Evolutionary conservation across 2,329 filamentous ascomycete genomes (phyloP).

Genomic region (Byssochlamys sp.): DNA sequence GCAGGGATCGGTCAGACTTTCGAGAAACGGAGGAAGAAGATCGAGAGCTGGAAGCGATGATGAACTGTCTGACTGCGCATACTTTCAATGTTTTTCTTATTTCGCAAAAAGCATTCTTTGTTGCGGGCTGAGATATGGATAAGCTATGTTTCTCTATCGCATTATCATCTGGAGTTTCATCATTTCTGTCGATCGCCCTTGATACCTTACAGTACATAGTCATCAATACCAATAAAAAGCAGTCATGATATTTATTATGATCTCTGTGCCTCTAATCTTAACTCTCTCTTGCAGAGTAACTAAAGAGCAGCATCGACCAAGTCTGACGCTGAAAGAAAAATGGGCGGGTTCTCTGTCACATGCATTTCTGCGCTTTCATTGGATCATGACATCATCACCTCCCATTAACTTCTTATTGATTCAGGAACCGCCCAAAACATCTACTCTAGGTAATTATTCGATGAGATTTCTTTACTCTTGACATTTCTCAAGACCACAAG

Average conservation of each 20-base stretch:
- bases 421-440: neutral
- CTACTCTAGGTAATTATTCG: neutral
- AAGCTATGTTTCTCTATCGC: neutral
- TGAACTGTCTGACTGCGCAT: neutral
- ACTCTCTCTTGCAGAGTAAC: too few species aligned
- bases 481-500: neutral
- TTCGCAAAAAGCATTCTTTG: neutral
- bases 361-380: neutral
- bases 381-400: neutral
- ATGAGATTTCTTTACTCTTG: neutral
- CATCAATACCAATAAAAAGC: neutral
- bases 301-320: too few species aligned
- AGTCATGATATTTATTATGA: neutral
- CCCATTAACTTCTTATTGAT: neutral
- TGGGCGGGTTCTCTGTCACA: neutral
- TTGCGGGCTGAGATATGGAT: neutral
- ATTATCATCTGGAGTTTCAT: neutral
- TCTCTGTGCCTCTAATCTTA: too few species aligned
- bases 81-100: neutral
- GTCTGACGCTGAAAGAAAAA: neutral
- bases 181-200: neutral
- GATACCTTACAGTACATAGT: neutral
- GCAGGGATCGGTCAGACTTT: constrained; percentile 57
- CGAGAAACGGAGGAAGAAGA: constrained; percentile 36
- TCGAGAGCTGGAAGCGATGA: constrained; percentile 30